A percentile compares a stretch with the other conserved stretches of the same genome.
phyloP scores from a whole-genome alignment of 495 filamentous ascomycete species.

The Tuber indicum region DNA sequence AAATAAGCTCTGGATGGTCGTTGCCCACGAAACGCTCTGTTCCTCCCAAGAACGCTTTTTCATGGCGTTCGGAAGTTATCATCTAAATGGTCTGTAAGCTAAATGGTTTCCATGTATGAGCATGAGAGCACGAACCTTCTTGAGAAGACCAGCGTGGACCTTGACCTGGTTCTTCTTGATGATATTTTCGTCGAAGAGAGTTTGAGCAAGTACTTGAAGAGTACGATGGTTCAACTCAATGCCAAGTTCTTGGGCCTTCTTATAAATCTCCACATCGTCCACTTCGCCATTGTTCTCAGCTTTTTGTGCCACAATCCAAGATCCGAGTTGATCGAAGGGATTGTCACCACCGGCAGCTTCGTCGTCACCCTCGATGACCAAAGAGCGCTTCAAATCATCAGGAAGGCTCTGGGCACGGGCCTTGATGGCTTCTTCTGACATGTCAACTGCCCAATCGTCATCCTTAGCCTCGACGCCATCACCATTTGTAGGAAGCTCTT shows the following conservation, averaged over 20 bases:
- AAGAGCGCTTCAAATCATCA: constrained; percentile 79
- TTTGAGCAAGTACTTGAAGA: constrained; percentile 82
- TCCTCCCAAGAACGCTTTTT: constrained; percentile 96
- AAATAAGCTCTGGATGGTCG: constrained; percentile 69
- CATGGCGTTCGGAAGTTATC: constrained; percentile 80
- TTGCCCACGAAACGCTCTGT: constrained; percentile 86
- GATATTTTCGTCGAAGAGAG: constrained; percentile 86
- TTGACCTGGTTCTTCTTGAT: constrained; percentile 66
- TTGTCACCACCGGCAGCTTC: constrained; percentile 73
- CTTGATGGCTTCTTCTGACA: constrained; percentile 88
- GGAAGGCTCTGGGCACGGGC: constrained; percentile 87
- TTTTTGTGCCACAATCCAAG: constrained; percentile 78
- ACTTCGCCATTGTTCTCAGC: constrained; percentile 66
- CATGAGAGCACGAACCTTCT: constrained; percentile 56
- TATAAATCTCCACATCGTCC: constrained; percentile 80
- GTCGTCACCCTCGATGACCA: constrained; percentile 75
- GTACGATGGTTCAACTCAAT: constrained; percentile 95
- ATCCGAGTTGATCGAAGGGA: constrained; percentile 84
- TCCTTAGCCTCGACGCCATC: constrained; percentile 62
- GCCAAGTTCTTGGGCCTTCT: constrained; percentile 92
- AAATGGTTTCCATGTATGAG: background rate
- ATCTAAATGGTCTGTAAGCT: constrained; percentile 50
- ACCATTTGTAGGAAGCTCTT: constrained; percentile 55
- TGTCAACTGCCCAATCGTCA: constrained; percentile 89
- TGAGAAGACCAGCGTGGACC: constrained; percentile 72